Percentiles rank a stretch among this genome's conserved stretches.
These are phyloP conservation scores for Lactifluus pinguis DNA, from an alignment of 768 basidiomycete genomes.

Conservation along the genomic window DNA sequence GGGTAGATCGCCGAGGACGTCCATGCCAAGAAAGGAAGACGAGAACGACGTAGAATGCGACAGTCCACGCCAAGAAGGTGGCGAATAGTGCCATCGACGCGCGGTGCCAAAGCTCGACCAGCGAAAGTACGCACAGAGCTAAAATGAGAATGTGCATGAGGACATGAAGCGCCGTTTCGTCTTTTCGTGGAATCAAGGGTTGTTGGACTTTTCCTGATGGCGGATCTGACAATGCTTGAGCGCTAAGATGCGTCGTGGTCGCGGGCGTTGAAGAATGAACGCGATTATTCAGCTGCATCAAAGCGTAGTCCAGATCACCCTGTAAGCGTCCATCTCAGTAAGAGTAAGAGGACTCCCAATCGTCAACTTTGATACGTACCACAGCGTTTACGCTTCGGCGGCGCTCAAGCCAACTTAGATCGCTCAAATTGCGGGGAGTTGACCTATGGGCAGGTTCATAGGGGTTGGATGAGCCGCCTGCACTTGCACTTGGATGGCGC, in stretches of 20 bases:
- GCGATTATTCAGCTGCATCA: slow-evolving; percentile 48
- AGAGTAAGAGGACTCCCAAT: not conserved
- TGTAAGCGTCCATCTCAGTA: slow-evolving; percentile 23
- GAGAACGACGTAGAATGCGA: slow-evolving; percentile 48
- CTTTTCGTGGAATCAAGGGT: slow-evolving; percentile 31
- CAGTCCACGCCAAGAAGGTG: slow-evolving; percentile 55
- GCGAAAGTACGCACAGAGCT: slow-evolving; percentile 46
- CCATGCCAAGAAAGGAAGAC: slow-evolving; percentile 49
- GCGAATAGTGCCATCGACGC: slow-evolving; percentile 49
- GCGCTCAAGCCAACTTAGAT: slow-evolving; percentile 72
- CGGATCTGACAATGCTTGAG: slow-evolving; percentile 27
- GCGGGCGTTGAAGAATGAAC: slow-evolving; percentile 39
- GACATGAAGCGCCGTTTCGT: slow-evolving; percentile 37
- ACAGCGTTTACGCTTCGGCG: slow-evolving; percentile 62
- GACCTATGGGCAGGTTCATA: slow-evolving; percentile 33
- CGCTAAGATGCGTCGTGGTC: slow-evolving; percentile 42
- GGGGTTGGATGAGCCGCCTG: slow-evolving; percentile 32
- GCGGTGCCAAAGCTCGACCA: slow-evolving; percentile 50
- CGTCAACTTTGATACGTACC: slow-evolving; percentile 35
- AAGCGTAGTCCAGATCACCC: slow-evolving; percentile 67
- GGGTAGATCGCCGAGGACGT: slow-evolving; percentile 46
- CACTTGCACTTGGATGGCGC: slow-evolving; percentile 45
- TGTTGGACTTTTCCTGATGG: slow-evolving; percentile 21
- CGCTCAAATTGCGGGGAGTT: slow-evolving; percentile 48
- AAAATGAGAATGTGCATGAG: slow-evolving; percentile 51